A percentile compares a stretch with the other conserved stretches of the same genome.
Evolutionary conservation across 192 early-diverging fungal genomes (phyloP).

Genomic region (Coemansia guatemalensis): DNA sequence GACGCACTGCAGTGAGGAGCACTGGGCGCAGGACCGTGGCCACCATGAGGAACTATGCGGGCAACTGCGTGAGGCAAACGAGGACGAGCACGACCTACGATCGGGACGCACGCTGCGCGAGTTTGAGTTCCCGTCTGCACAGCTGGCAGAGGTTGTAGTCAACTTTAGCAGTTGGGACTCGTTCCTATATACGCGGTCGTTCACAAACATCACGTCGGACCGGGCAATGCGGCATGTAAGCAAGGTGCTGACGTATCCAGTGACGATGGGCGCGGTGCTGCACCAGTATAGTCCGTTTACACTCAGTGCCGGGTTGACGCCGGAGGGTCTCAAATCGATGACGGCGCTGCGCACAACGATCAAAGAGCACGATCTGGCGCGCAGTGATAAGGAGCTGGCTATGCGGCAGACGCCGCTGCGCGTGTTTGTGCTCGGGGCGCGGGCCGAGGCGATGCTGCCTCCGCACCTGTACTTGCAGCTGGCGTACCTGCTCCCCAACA

Average conservation of each 20-base stretch:
- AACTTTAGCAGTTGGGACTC: conserved; percentile 79
- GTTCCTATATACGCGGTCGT: conserved; percentile 76
- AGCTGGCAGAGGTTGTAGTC: conserved; percentile 71
- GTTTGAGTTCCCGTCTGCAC: conserved; percentile 74
- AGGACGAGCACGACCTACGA: conserved; percentile 79
- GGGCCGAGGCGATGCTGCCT: conserved; percentile 75
- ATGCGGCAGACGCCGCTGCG: conserved; percentile 62
- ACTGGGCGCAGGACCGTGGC: conserved; percentile 61
- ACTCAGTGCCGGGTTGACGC: conserved; percentile 62
- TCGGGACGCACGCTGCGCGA: conserved; percentile 72
- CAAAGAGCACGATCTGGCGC: conserved; percentile 53
- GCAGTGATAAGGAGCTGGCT: conserved; percentile 53
- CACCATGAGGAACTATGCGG: conserved; percentile 61
- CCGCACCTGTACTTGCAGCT: conserved; percentile 73
- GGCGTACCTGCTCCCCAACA: conserved; percentile 68
- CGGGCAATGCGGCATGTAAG: conserved; percentile 77
- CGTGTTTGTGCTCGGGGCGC: conserved; percentile 68
- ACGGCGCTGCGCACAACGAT: conserved; percentile 58
- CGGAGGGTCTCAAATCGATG: conserved; percentile 72
- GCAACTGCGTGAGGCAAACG: conserved; percentile 66
- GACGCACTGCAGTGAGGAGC: conserved; percentile 71
- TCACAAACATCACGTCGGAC: conserved; percentile 67
- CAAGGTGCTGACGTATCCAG: conserved; percentile 75
- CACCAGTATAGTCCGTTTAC: conserved; percentile 74
- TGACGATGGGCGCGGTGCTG: conserved; percentile 71